Evolutionary conservation across 2,329 filamentous ascomycete genomes (phyloP).

Genomic region (Fusarium sp.): DNA sequence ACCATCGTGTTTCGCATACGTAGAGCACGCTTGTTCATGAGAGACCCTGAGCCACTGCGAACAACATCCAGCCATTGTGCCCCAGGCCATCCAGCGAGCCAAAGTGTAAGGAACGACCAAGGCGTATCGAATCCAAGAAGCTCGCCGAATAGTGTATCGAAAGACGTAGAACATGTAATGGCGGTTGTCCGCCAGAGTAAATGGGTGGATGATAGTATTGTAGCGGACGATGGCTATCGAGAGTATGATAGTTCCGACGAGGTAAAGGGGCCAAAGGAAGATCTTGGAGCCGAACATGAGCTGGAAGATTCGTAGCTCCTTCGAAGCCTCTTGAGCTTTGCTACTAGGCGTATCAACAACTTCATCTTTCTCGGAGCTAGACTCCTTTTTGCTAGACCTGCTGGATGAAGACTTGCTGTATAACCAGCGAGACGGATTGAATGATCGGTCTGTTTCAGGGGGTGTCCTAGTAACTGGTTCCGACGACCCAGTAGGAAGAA

Average conservation of each 20-base stretch:
- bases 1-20: constrained; percentile 3
- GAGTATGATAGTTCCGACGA: constrained; percentile 50
- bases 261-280: constrained; percentile 52
- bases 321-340: constrained; percentile 6
- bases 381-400: background rate
- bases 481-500: background rate
- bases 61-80: constrained; percentile 65
- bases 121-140: constrained; percentile 71
- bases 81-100: constrained; percentile 75
- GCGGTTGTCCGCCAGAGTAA: constrained; percentile 94
- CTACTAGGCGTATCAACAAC: background rate
- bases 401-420: constrained; percentile 3
- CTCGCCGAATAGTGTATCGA: constrained; percentile 78
- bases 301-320: constrained; percentile 13
- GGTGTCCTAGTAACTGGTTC: background rate
- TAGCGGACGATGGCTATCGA: constrained; percentile 69
- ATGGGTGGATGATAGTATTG: constrained; percentile 96
- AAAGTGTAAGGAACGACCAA: constrained; percentile 77
- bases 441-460: background rate
- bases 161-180: constrained; percentile 99
- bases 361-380: background rate
- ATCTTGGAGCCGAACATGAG: constrained; percentile 48
- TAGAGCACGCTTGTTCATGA: constrained; percentile 31
- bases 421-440: background rate
- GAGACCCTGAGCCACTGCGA: constrained; percentile 33